Evolutionary conservation across 192 early-diverging fungal genomes (phyloP).

Genomic region (Entomortierella chlamydospora): DNA sequence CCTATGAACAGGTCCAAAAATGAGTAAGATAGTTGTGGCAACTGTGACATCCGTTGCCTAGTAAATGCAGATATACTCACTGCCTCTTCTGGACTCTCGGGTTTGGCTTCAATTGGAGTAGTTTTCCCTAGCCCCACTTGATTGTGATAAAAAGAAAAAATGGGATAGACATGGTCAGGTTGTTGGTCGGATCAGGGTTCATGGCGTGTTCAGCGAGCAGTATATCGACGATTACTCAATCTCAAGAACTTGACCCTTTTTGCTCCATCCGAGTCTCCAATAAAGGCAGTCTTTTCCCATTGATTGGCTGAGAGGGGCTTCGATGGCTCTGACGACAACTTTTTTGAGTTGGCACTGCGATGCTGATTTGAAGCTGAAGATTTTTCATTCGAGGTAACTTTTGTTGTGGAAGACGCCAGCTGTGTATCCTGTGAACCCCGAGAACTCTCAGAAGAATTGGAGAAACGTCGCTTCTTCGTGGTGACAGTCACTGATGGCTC

Average conservation of each 20-base stretch:
- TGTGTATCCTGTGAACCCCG: slow-evolving; percentile 7
- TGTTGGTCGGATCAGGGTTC: too few species aligned
- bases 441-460: not conserved
- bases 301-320: slow-evolving; percentile 21
- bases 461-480: slow-evolving; percentile 14
- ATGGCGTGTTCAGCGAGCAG: too few species aligned
- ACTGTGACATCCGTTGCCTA: too few species aligned
- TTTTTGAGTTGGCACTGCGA: too few species aligned
- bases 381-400: not conserved
- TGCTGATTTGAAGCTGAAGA: not conserved
- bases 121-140: slow-evolving; percentile 40
- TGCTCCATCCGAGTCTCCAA: slow-evolving; percentile 25
- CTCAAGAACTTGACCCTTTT: slow-evolving; percentile 33
- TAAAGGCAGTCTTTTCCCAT: slow-evolving; percentile 42
- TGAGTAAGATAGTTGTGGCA: not conserved
- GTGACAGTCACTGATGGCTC: too few species aligned
- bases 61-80: slow-evolving; percentile 5
- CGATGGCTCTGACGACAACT: not conserved
- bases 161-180: not conserved
- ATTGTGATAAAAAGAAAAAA: not conserved
- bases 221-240: slow-evolving; percentile 19
- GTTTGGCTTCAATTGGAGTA: slow-evolving; percentile 19
- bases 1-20: not conserved
- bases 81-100: slow-evolving; percentile 25
- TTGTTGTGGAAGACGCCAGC: not conserved